Conservation (phyloP, 257 asterid genomes). For the Solanum chmielewskii region DNA sequence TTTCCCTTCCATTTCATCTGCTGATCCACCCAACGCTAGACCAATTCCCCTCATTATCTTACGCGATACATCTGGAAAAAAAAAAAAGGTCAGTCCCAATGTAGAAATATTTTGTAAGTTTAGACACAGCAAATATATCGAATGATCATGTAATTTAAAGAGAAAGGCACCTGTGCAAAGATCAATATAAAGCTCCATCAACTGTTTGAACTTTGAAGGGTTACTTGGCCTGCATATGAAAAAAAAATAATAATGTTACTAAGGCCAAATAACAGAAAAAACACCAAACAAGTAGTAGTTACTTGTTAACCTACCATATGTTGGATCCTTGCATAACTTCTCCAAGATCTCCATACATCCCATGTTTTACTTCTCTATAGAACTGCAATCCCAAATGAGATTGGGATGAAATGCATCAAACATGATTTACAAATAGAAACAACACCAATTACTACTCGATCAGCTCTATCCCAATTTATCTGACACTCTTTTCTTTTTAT, state of each 20-base stretch:
- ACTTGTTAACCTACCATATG: slow-evolving; percentile 37
- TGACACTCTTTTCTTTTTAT: neutral
- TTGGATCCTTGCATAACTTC: slow-evolving; percentile 61
- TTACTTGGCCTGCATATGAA: slow-evolving; percentile 55
- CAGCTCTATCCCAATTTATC: neutral
- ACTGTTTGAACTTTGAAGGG: slow-evolving; percentile 40
- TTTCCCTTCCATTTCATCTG: neutral
- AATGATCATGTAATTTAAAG: neutral
- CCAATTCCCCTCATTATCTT: neutral
- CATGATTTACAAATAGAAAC: neutral
- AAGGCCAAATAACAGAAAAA: neutral
- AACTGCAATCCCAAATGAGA: slow-evolving; percentile 37
- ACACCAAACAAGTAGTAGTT: neutral
- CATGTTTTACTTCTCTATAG: slow-evolving; percentile 61
- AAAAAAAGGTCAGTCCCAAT: neutral
- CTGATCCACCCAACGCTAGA: neutral
- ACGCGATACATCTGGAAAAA: neutral
- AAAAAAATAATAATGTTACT: neutral
- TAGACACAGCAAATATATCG: neutral
- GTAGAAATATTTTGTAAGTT: neutral
- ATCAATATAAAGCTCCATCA: slow-evolving; percentile 65
- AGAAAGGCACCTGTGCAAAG: slow-evolving; percentile 51
- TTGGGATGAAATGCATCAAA: neutral
- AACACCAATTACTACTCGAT: neutral
- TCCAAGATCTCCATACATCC: slow-evolving; percentile 74